Conservation (phyloP, 768 basidiomycete species). For the Tricholoma sp. region DNA sequence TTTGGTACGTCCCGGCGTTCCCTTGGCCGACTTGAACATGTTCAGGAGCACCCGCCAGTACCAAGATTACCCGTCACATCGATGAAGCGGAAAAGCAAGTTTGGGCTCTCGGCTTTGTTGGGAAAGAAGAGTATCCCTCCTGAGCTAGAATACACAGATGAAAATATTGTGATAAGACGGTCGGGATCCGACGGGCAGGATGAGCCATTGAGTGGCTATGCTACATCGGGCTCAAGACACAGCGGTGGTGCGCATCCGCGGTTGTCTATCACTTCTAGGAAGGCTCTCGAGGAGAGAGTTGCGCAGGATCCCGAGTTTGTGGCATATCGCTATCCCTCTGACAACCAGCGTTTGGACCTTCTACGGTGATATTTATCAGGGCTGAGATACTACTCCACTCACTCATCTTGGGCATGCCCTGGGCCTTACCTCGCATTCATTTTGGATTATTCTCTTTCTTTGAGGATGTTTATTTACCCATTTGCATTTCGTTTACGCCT, state of each 20-base stretch:
- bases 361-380: conserved; percentile 32
- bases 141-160: conserved; percentile 28
- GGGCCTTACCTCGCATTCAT: background rate
- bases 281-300: conserved; percentile 74
- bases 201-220: conserved; percentile 41
- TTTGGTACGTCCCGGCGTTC: conserved; percentile 67
- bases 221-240: conserved; percentile 46
- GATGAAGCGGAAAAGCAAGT: conserved; percentile 68
- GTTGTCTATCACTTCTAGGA: conserved; percentile 62
- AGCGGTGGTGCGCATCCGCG: conserved; percentile 42
- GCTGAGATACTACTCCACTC: background rate
- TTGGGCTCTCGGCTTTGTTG: conserved; percentile 63
- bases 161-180: conserved; percentile 32
- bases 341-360: conserved; percentile 63
- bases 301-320: conserved; percentile 83
- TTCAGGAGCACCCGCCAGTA: conserved; percentile 21
- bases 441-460: conserved; percentile 1
- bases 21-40: conserved; percentile 38
- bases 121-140: conserved; percentile 44
- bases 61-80: conserved; percentile 27
- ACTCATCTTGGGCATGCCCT: background rate
- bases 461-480: background rate
- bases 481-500: conserved; percentile 3
- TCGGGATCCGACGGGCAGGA: conserved; percentile 47
- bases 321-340: conserved; percentile 83